These are phyloP conservation scores for Verbascum thapsus DNA, from an alignment of 257 asterid species.

Conservation along the genomic window DNA sequence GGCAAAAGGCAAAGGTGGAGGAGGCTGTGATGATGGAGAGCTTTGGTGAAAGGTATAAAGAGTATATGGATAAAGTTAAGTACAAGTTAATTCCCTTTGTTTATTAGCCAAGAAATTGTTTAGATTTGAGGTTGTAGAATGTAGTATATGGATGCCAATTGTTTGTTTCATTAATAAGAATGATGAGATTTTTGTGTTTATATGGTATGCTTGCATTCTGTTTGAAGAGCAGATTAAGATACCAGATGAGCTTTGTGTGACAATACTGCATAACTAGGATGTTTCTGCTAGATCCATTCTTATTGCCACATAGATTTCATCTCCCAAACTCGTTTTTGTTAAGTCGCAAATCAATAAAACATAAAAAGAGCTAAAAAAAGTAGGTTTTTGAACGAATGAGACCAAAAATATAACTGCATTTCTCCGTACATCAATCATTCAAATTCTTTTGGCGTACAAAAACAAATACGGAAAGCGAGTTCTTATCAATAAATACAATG, in stretches of 20 bases:
- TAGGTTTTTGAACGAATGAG: neutral
- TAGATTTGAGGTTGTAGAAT: conserved; percentile 11
- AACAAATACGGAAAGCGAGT: neutral
- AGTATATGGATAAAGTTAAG: conserved; percentile 63
- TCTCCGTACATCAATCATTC: conserved; percentile 36
- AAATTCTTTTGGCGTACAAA: no score
- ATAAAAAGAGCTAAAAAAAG: conserved; percentile 9
- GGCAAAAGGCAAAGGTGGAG: conserved; percentile 75
- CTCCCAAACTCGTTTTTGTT: conserved; percentile 17
- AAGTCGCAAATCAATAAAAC: no score
- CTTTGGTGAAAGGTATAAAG: conserved; percentile 69
- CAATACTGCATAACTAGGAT: no score
- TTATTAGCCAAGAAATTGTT: conserved; percentile 48
- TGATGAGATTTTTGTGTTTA: no score
- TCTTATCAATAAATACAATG: conserved; percentile 13
- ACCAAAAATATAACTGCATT: conserved; percentile 9
- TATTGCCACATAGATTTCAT: conserved; percentile 40
- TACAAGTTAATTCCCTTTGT: conserved; percentile 83
- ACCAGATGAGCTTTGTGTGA: no score
- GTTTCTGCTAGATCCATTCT: conserved; percentile 10
- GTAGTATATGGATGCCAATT: no score
- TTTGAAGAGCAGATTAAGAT: no score
- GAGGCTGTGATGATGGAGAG: conserved; percentile 74
- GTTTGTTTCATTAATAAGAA: no score
- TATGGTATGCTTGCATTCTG: no score